Evolutionary conservation across 768 basidiomycete species (phyloP), one percentile per base, ranked within the genome.

Genomic region (Russula virescens): DNA sequence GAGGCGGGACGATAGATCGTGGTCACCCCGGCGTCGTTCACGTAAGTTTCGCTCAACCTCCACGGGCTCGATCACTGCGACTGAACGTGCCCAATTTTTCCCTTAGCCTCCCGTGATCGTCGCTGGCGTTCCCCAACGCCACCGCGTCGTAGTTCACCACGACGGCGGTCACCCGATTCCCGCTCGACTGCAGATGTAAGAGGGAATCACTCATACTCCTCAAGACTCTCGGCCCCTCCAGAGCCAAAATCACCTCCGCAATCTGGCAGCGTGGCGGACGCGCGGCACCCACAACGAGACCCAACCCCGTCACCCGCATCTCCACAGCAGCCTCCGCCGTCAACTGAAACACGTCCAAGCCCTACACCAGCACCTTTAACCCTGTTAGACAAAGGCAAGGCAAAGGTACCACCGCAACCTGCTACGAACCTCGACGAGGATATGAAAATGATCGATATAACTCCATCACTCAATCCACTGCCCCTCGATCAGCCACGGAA

Each of bases 1-100:
- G 31, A 47, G 58, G 53, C 52, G 63, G 21, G 63, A 60, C 34
- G 58, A 55, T 1, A 47, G 63, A 40, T 64, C 63, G 26, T 46
- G 63, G 58, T 64, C 63, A 60, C 63, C 63, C n/a, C 63, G 63
- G 23, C 63, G 63, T 45, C 63, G 58, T 64, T 64, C 63, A 50
- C 19, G 63, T 64, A 55, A 43, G 58, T 34, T 53, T 25, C 45
- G 26, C 51, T 48, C 38, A 21, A 28, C 16, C 35, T 19, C 23
- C 40, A 11, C 6, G 2, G 25, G 2, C 19, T 35, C 13, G 13
- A 43, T 43, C 43, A 40, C 47, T 8, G 31, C 31, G 31, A n/a
- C 43, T 59, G 26, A 43, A 1, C 31, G 25, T 10, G 11, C 14
- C 14, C 19, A 35, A 60, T 43, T 42, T 19, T 42, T 23, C 19